Evolutionary conservation across 2,329 filamentous ascomycete genomes (phyloP).

Genomic region (Arthroderma sp.): DNA sequence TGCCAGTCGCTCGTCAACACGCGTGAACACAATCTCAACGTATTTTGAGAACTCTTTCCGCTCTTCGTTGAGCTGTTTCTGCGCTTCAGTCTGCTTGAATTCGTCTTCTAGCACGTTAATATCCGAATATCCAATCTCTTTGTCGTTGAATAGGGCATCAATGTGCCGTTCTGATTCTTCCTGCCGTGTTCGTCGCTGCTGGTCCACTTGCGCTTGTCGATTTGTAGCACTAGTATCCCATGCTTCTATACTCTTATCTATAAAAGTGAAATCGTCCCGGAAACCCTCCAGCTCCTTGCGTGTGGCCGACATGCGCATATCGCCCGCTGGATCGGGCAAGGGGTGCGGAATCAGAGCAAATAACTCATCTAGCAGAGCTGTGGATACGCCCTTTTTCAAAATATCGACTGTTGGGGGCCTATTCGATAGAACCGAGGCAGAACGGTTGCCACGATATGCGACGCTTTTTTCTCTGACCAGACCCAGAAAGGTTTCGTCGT

Average conservation of each 20-base stretch:
- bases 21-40: conserved; percentile 37
- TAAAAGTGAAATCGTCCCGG: conserved; percentile 31
- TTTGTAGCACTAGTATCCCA: conserved; percentile 36
- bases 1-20: conserved; percentile 36
- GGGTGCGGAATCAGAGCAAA: conserved; percentile 23
- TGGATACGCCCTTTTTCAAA: conserved; percentile 19
- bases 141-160: conserved; percentile 41
- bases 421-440: conserved; percentile 15
- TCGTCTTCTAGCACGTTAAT: conserved; percentile 43
- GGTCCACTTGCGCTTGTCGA: conserved; percentile 34
- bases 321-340: conserved; percentile 21
- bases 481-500: conserved; percentile 35
- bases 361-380: conserved; percentile 20
- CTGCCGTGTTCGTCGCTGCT: conserved; percentile 36
- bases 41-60: conserved; percentile 39
- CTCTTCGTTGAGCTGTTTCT: conserved; percentile 40
- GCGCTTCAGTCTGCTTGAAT: conserved; percentile 40
- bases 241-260: conserved; percentile 25
- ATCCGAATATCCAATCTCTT: conserved; percentile 46
- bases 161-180: conserved; percentile 40
- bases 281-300: conserved; percentile 23
- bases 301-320: conserved; percentile 20
- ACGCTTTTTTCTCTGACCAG: conserved; percentile 34
- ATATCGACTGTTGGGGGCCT: conserved; percentile 19
- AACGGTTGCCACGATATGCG: conserved; percentile 21